These are phyloP conservation scores for Gossypium stocksii DNA, from an alignment of 345 rosid genomes.

Conservation along the genomic window DNA sequence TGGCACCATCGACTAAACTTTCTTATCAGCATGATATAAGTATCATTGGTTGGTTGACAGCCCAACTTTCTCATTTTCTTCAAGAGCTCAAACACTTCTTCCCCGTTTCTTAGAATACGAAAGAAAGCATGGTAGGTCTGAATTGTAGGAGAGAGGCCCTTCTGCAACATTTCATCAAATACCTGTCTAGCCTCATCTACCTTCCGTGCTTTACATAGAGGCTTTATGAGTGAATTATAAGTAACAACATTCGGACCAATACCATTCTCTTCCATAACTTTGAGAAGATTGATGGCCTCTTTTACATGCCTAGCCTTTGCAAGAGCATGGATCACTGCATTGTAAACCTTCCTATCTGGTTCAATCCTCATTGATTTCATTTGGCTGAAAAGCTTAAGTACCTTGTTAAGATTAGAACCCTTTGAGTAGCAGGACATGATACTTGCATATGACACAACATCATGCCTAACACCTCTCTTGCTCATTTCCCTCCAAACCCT, in stretches of 20 bases:
- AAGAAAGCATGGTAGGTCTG: constrained; percentile 79
- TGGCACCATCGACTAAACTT: constrained; percentile 88
- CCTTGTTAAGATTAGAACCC: constrained; percentile 57
- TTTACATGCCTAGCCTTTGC: constrained; percentile 66
- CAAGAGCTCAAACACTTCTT: constrained; percentile 70
- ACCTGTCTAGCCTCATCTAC: constrained; percentile 54
- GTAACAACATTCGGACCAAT: constrained; percentile 58
- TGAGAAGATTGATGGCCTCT: constrained; percentile 63
- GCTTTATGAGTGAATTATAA: constrained; percentile 77
- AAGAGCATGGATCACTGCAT: constrained; percentile 74
- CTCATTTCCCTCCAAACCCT: constrained; percentile 88
- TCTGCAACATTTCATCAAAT: constrained; percentile 66
- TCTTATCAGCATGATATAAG: constrained; percentile 78
- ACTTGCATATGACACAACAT: constrained; percentile 70
- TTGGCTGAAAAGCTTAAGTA: constrained; percentile 56
- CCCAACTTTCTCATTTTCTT: constrained; percentile 65
- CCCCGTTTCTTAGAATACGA: constrained; percentile 49
- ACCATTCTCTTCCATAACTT: constrained; percentile 73
- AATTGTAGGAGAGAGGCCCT: constrained; percentile 48
- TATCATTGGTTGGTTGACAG: constrained; percentile 66
- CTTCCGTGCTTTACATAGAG: constrained; percentile 63
- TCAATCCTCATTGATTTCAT: constrained; percentile 56
- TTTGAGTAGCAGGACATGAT: constrained; percentile 82
- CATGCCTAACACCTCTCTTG: constrained; percentile 50
- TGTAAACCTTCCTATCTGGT: constrained; percentile 83